Conservation (phyloP, 495 filamentous ascomycete genomes). For the Tuber magnatum region DNA sequence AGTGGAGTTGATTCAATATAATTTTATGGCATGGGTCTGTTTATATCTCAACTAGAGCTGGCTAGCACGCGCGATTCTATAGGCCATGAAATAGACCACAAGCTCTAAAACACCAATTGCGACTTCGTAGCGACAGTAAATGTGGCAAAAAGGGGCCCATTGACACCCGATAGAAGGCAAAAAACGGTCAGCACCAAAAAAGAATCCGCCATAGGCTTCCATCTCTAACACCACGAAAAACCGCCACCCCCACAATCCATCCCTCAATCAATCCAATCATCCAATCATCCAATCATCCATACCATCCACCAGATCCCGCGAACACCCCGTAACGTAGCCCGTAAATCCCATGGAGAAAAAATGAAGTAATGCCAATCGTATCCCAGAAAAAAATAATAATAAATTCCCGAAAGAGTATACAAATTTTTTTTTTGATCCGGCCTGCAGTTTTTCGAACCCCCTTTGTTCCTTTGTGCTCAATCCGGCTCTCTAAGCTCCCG, state of each 20-base stretch:
- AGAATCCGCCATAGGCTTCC: background rate
- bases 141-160: background rate
- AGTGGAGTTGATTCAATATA: background rate
- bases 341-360: background rate
- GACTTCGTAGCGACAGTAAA: background rate
- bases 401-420: constrained; percentile 8
- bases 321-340: background rate
- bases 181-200: background rate
- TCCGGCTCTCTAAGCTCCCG: constrained; percentile 44
- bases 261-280: background rate
- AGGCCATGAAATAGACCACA: background rate
- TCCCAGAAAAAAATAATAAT: constrained; percentile 11
- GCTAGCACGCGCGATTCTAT: background rate
- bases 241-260: background rate
- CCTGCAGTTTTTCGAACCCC: constrained; percentile 21
- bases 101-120: background rate
- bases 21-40: background rate
- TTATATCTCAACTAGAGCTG: background rate
- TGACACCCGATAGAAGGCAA: background rate
- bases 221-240: background rate
- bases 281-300: background rate
- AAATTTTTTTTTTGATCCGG: constrained; percentile 18
- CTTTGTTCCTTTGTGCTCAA: constrained; percentile 9
- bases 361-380: background rate
- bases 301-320: background rate